Percentiles rank a stretch among this genome's conserved stretches.
Conservation (phyloP, 106 monocot genomes). For the Amphibolis antarctica region DNA sequence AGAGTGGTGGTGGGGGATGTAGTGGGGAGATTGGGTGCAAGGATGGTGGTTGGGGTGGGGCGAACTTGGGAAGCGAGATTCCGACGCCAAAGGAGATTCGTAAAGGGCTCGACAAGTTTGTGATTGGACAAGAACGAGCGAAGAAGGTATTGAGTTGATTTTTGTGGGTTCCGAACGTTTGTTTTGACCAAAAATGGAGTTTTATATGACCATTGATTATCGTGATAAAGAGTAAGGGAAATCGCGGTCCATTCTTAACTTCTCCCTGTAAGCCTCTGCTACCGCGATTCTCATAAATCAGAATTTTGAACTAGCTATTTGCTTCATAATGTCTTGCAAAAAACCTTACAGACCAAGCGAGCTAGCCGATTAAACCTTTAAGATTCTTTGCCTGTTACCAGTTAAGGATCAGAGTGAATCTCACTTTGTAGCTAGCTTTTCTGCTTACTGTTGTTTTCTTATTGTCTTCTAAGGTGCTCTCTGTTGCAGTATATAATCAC, state of each 20-base stretch:
- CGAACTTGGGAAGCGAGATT: conserved; percentile 45
- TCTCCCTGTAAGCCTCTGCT: too few relatives aligned
- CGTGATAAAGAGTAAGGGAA: too few relatives aligned
- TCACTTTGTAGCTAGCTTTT: too few relatives aligned
- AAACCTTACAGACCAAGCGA: too few relatives aligned
- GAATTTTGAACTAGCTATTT: too few relatives aligned
- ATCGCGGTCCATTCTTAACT: too few relatives aligned
- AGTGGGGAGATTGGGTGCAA: conserved; percentile 14
- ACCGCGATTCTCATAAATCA: too few relatives aligned
- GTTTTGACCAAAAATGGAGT: background rate
- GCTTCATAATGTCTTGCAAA: too few relatives aligned
- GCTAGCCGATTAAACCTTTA: too few relatives aligned
- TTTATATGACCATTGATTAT: too few relatives aligned
- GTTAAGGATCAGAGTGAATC: too few relatives aligned
- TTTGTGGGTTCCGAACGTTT: background rate
- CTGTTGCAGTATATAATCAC: conserved; percentile 83
- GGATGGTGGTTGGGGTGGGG: conserved; percentile 42
- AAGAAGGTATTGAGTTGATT: conserved; percentile 47
- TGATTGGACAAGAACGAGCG: conserved; percentile 66
- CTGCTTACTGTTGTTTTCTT: background rate
- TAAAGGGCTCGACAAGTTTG: conserved; percentile 68
- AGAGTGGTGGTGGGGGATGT: conserved; percentile 14
- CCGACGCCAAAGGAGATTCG: conserved; percentile 84
- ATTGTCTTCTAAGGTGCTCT: conserved; percentile 38
- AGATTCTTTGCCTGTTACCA: too few relatives aligned